phyloP scores from a whole-genome alignment of 345 rosid species.

The Bruguiera sexangula region DNA sequence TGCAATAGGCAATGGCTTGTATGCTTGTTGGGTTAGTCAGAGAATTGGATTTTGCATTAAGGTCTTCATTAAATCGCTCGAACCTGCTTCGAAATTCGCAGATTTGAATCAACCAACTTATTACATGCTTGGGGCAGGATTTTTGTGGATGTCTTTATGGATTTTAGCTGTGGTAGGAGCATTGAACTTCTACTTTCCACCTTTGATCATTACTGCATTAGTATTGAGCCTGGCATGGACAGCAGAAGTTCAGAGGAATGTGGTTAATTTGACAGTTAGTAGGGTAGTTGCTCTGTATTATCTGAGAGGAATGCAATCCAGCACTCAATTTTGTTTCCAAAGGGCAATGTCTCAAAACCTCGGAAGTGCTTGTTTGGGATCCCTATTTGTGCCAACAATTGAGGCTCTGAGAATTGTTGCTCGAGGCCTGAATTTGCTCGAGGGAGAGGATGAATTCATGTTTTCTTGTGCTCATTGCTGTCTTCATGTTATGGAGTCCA shows the following conservation, averaged over 20 bases:
- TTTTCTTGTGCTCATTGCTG: conserved; percentile 99
- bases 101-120: conserved; percentile 78
- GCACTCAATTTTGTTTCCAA: conserved; percentile 76
- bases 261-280: conserved; percentile 77
- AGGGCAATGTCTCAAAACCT: conserved; percentile 74
- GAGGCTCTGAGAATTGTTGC: conserved; percentile 86
- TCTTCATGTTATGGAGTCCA: conserved; percentile 65
- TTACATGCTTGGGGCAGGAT: conserved; percentile 78
- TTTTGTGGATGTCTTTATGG: conserved; percentile 98
- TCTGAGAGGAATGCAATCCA: conserved; percentile 90
- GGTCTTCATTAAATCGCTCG: conserved; percentile 59
- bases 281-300: conserved; percentile 73
- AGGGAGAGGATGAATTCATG: conserved; percentile 98
- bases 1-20: conserved; percentile 79
- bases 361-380: conserved; percentile 96
- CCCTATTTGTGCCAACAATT: conserved; percentile 83
- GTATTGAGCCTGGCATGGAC: conserved; percentile 72
- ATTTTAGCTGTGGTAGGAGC: conserved; percentile 88
- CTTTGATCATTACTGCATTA: conserved; percentile 52
- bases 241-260: conserved; percentile 92
- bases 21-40: conserved; percentile 84
- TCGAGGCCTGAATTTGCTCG: conserved; percentile 78
- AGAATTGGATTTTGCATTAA: conserved; percentile 57
- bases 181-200: conserved; percentile 53
- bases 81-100: conserved; percentile 66